Evolutionary conservation across 129 eudicot species (phyloP), one percentile per base, ranked within the genome.

Genomic region (Escallonia rubra): DNA sequence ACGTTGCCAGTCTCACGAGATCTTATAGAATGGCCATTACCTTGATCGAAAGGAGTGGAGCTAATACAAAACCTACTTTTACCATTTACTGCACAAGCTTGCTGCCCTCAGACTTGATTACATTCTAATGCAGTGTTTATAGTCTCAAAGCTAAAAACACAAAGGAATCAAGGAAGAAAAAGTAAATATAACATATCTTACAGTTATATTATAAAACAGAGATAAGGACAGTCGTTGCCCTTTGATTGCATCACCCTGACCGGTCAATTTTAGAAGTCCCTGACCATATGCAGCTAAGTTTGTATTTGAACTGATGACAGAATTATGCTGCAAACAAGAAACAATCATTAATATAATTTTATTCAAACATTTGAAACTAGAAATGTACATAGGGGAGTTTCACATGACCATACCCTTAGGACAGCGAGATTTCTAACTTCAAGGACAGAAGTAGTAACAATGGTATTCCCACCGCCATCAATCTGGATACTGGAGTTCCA

Each of bases 271-370:
- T 59, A 88, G 78, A 63, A 76, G 87, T 75, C 97, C 97, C 76
- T 88, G 97, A 67, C 97, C 97, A 88, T 85, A 91, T 58, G 88
- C 83, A 57, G 85, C 97, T 88, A 91, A 81, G 77, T 91, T 91
- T 42, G 94, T 82, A 81, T 83, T 91, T 45, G 97, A 91, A 80
- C 83, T 76, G 23, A 91, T 81, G 67, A 87, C 81, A 10, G 97
- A 91, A 54, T 78, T 86, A 68, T 84, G 90, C 97, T 91, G 90
- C 80, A 78, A 23, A 75, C 56, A 51, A 38, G 34, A 40, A 45
- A 66, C 34, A 43, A 49, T 8, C n/a, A 71, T 57, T 56, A 70
- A 59, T 55, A 45, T 14, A 55, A 67, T 9, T 6, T 49, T 23
- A 23, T 23, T 23, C 34, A 8, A 64, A 39, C 68, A 23, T 40